Conservation (phyloP, 768 basidiomycete species). For the Panaeolus papilionaceus region DNA sequence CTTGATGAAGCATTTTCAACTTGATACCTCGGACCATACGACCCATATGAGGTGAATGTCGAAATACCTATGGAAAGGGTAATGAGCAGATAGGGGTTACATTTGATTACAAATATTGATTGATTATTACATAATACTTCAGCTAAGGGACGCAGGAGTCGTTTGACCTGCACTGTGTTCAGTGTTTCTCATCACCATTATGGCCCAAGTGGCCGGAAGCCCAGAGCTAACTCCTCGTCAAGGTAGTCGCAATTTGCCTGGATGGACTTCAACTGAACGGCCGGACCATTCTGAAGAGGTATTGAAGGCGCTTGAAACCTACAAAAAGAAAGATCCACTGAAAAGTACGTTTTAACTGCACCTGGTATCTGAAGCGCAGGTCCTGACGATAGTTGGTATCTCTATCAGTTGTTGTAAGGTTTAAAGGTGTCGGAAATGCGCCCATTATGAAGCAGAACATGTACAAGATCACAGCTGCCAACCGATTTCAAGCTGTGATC, state of each 20-base stretch:
- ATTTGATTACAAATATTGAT: neutral
- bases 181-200: conserved; percentile 20
- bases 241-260: conserved; percentile 31
- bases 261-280: conserved; percentile 36
- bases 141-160: neutral
- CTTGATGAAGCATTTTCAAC: neutral
- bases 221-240: conserved; percentile 37
- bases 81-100: neutral
- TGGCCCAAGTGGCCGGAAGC: conserved; percentile 33
- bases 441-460: conserved; percentile 99
- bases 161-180: neutral
- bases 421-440: conserved; percentile 97
- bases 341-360: conserved; percentile 59
- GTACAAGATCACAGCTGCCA: conserved; percentile 95
- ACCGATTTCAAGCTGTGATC: conserved; percentile 94
- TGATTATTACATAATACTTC: neutral
- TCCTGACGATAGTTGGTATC: neutral
- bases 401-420: conserved; percentile 87
- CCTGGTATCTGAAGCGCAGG: neutral
- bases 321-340: conserved; percentile 84
- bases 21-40: neutral
- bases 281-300: conserved; percentile 34
- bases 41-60: neutral
- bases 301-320: conserved; percentile 42
- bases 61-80: neutral